Conservation (phyloP, 169 alveolate species). For the Eimeria nieschulzi region DNA sequence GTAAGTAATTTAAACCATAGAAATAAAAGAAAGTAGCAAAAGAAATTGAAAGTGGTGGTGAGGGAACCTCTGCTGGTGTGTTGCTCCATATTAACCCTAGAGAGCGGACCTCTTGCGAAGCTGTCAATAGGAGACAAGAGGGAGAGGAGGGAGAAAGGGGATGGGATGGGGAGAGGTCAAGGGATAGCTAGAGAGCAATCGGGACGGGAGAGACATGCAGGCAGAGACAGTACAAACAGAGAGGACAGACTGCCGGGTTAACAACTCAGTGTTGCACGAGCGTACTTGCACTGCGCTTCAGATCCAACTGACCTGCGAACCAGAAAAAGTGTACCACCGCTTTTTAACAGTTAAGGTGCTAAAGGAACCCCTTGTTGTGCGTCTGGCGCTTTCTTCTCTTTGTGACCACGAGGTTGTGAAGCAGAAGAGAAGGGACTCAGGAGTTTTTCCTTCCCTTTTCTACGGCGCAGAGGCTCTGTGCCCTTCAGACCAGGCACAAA, state of each 20-base stretch:
- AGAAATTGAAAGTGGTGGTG: too few relatives aligned
- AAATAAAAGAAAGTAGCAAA: neutral
- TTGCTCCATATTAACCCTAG: too few relatives aligned
- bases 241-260: neutral
- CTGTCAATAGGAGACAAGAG: too few relatives aligned
- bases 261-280: neutral
- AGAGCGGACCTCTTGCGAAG: too few relatives aligned
- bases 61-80: too few relatives aligned
- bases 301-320: constrained; percentile 42
- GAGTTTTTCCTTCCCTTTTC: neutral
- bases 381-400: constrained; percentile 35
- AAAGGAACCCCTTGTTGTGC: constrained; percentile 24
- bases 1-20: neutral
- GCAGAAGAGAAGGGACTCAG: constrained; percentile 5
- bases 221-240: neutral
- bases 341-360: constrained; percentile 13
- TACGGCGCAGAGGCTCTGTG: neutral
- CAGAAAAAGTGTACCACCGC: constrained; percentile 13
- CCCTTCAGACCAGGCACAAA: constrained; percentile 9
- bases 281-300: neutral
- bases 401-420: constrained; percentile 27
- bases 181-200: neutral
- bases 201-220: neutral
- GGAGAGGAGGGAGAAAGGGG: too few relatives aligned
- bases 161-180: neutral